Conservation (phyloP, 179 eudicot species). For the Drosera spatulata region DNA sequence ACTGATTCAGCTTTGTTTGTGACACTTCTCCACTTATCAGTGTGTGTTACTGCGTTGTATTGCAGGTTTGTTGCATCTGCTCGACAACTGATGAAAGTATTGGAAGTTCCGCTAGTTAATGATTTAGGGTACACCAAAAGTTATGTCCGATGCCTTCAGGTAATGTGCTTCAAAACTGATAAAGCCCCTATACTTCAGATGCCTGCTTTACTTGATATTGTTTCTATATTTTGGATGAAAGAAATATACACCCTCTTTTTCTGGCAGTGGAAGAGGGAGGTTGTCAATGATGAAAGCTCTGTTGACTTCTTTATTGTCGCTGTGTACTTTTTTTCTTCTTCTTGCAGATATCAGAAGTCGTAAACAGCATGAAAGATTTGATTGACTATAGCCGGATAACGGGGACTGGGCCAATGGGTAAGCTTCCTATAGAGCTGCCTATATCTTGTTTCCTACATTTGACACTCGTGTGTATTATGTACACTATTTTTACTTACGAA, state of each 20-base stretch:
- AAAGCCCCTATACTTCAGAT: too few relatives aligned
- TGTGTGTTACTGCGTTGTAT: not conserved
- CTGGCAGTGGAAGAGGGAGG: too few relatives aligned
- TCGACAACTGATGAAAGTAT: constrained; percentile 80
- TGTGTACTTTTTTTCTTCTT: constrained; percentile 2
- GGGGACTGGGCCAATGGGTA: constrained; percentile 92
- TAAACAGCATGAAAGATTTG: constrained; percentile 97
- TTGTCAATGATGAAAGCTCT: not conserved
- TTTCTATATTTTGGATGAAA: too few relatives aligned
- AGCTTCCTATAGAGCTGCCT: constrained; percentile 13
- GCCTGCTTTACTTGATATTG: too few relatives aligned
- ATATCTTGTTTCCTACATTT: not conserved
- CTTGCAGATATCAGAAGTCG: constrained; percentile 94
- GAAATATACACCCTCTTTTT: too few relatives aligned
- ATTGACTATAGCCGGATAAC: constrained; percentile 83
- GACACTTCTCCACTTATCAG: not conserved
- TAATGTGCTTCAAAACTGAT: constrained; percentile 7
- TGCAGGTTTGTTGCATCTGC: constrained; percentile 93
- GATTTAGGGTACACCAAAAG: constrained; percentile 94
- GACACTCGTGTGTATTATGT: not conserved
- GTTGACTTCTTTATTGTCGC: not conserved
- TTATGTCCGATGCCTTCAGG: constrained; percentile 99
- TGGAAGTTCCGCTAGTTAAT: constrained; percentile 92
- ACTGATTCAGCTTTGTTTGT: too few relatives aligned
- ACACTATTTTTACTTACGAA: not conserved